Percentiles rank a stretch among this genome's conserved stretches.
phyloP scores from a whole-genome alignment of 2,329 filamentous ascomycete species.

The Parafenestella ontariensis region DNA sequence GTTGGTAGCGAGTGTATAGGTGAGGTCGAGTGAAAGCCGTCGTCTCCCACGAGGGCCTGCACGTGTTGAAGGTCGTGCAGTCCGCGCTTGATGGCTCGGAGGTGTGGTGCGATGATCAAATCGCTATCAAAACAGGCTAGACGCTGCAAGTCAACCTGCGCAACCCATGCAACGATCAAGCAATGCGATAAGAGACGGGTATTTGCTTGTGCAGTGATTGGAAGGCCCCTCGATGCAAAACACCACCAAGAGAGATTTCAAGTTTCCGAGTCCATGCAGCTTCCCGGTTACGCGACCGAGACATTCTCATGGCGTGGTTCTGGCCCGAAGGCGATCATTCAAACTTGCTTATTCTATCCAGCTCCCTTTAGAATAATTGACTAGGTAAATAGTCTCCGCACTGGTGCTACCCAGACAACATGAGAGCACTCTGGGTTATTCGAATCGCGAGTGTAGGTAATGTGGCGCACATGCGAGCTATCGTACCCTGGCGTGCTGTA shows the following conservation, averaged over 20 bases:
- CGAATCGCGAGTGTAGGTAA: no score
- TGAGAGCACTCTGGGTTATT: no score
- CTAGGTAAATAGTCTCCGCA: no score
- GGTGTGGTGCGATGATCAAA: constrained; percentile 14
- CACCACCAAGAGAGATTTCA: no score
- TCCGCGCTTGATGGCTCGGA: constrained; percentile 5
- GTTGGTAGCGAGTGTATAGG: constrained; percentile 17
- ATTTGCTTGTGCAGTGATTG: not conserved
- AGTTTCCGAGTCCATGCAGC: constrained; percentile 9
- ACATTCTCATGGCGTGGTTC: constrained; percentile 2
- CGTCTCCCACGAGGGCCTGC: constrained; percentile 3
- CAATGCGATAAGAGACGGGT: constrained; percentile 9
- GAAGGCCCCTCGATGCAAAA: no score
- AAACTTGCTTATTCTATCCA: no score
- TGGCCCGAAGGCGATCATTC: no score
- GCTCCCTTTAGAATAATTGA: no score
- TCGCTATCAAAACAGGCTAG: constrained; percentile 5
- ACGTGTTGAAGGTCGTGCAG: constrained; percentile 7
- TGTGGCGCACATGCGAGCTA: no score
- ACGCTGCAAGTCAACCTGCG: constrained; percentile 1
- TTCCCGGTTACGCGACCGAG: constrained; percentile 13
- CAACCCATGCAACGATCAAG: constrained; percentile 4
- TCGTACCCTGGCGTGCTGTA: no score
- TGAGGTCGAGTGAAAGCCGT: constrained; percentile 8
- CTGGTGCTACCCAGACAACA: no score